These are phyloP conservation scores for Thuja plicata DNA, from an alignment of 83 land plant genomes.

Conservation along the genomic window DNA sequence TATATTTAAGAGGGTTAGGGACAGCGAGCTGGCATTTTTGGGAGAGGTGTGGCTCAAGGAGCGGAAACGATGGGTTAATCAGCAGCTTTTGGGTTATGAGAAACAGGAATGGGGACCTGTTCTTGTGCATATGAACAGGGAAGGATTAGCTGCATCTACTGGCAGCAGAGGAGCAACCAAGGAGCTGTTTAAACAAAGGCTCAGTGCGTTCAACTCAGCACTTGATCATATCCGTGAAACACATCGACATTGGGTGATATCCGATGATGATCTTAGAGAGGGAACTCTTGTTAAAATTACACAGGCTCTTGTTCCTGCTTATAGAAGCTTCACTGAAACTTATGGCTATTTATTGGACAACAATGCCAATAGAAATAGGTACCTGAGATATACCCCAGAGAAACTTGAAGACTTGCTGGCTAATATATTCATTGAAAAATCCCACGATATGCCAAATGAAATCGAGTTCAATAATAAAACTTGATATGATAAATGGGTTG, in stretches of 20 bases:
- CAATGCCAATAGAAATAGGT: neutral
- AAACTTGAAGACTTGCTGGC: constrained; percentile 18
- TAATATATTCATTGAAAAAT: constrained; percentile 2
- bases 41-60: constrained; percentile 23
- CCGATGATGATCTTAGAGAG: constrained; percentile 22
- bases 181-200: constrained; percentile 23
- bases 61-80: constrained; percentile 18
- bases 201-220: constrained; percentile 1
- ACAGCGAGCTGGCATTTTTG: constrained; percentile 13
- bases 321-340: constrained; percentile 22
- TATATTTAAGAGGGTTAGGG: constrained; percentile 21
- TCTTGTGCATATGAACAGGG: constrained; percentile 18
- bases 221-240: constrained; percentile 18
- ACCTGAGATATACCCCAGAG: constrained; percentile 16
- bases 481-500: constrained; percentile 1
- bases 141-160: constrained; percentile 11
- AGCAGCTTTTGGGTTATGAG: constrained; percentile 19
- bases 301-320: constrained; percentile 23
- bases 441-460: neutral
- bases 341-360: constrained; percentile 18
- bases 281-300: constrained; percentile 15
- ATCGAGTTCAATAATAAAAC: neutral
- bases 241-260: constrained; percentile 17
- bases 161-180: constrained; percentile 16
- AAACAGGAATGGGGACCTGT: constrained; percentile 27